Base-by-base conservation (phyloP, 2,329 filamentous ascomycete species). In the Scytalidium sp. region DNA sequence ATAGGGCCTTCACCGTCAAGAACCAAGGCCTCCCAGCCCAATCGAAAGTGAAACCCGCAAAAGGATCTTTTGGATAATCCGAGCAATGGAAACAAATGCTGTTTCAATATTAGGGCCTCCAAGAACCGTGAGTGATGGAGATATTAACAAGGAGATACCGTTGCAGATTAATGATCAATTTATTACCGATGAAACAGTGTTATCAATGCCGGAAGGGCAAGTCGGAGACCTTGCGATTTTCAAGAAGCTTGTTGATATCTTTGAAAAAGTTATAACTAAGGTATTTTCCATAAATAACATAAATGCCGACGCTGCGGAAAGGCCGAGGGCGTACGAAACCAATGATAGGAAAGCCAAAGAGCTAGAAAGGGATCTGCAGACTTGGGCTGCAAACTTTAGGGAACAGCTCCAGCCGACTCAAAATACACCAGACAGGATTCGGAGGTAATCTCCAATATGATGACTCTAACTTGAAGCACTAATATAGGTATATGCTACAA, bases 1-100 rank as follows among this genome's bases (percentile, higher is more conserved):
- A 29, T 82, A 91, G 67, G 87, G 87, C 13, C 73, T 91, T 21
- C 88, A 91, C 63, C 83, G 88, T 44, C 79, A 86, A 49, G 70
- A 90, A 6, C 74, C 83, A 44, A 76, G 80, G 50, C 75, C 75
- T 49, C n/a, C n/a, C 45, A 74, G 77, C 41, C 72, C 78, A 3
- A 76, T 86, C 49, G 81, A 85, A 58, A 71, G 78, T 48, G 80
- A 85, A 65, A 73, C 78, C 22, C 74, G 82, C 49, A 76, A 80
- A 48, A 75, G 83, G 13, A 76, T 84, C 29, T 86, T 86, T 56
- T 84, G 83, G 60, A 79, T 82, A 32, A 77, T 85, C 54, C 77
- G 81, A 27, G 82, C 84, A 60, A 80, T 86, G 75, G 83, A 86
- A 55, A 84, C 79, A 3, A 85, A 84, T 56, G 78, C 85, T 20